These are phyloP conservation scores for Amanita jacksonii DNA, from an alignment of 768 basidiomycete species.

Conservation along the genomic window DNA sequence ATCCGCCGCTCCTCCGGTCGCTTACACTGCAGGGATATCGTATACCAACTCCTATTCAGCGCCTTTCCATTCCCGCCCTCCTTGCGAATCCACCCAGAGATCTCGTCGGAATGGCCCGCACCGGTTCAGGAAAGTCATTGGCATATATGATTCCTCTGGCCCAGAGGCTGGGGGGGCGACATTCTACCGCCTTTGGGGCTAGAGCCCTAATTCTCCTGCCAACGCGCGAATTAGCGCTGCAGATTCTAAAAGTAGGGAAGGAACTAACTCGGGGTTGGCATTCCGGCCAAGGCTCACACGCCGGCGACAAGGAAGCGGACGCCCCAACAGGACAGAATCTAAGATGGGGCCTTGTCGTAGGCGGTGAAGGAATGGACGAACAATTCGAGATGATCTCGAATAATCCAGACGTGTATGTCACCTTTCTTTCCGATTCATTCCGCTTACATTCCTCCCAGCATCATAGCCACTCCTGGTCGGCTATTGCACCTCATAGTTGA, in stretches of 20 bases:
- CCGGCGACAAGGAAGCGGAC: slow-evolving; percentile 60
- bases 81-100: slow-evolving; percentile 80
- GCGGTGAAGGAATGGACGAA: slow-evolving; percentile 91
- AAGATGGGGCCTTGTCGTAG: slow-evolving; percentile 91
- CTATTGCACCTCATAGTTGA: slow-evolving; percentile 94
- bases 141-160: slow-evolving; percentile 93
- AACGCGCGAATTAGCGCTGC: slow-evolving; percentile 88
- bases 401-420: slow-evolving; percentile 89
- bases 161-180: slow-evolving; percentile 74
- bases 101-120: slow-evolving; percentile 96
- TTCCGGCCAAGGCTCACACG: slow-evolving; percentile 50
- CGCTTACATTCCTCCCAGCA: slow-evolving; percentile 35
- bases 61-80: slow-evolving; percentile 78
- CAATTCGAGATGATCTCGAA: slow-evolving; percentile 93
- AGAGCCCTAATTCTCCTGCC: slow-evolving; percentile 86
- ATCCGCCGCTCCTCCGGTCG: slow-evolving; percentile 75
- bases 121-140: slow-evolving; percentile 95
- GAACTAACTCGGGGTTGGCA: slow-evolving; percentile 83
- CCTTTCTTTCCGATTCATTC: slow-evolving; percentile 7
- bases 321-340: slow-evolving; percentile 51
- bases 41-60: slow-evolving; percentile 93
- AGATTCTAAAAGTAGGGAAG: slow-evolving; percentile 91
- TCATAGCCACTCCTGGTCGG: slow-evolving; percentile 97
- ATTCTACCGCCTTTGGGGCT: slow-evolving; percentile 72
- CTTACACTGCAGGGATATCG: slow-evolving; percentile 89